Base-by-base conservation (phyloP, 495 filamentous ascomycete species). In the Neurospora hispaniola region DNA sequence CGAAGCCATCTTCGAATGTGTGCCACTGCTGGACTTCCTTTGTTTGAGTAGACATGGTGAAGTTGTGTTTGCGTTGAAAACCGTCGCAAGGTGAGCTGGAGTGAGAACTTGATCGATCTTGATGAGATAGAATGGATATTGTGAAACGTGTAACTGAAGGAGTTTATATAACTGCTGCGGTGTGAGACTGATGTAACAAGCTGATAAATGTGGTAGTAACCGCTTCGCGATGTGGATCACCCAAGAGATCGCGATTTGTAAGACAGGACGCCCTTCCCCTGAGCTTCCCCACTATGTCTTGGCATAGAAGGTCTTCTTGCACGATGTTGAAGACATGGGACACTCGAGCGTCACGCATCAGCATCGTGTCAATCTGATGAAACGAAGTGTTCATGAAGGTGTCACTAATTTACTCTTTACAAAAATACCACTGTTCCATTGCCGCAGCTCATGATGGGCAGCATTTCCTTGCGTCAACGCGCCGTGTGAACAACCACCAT, bases 1-100 rank as follows among this genome's bases (percentile, higher is more conserved):
- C 83, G n/a, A 88, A 71, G 11, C 87, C 87, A 76, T 85, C 78
- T 66, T 66, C 54, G 54, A 66, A 27, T 27, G 54, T 66, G 54
- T 66, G 54, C 54, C 54, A 66, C 14, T 66, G 54, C 54, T 66
- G 27, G 54, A 8, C 5, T 18, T 66, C 54, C 54, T 35, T 35
- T 14, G 54, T 16, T 66, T 66, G 54, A 35, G 54, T 66, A 5
- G 18, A 18, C 48, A 59, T 44, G 42, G 42, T 44, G 39, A 38
- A 38, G 35, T 38, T 38, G 35, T 38, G 0, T 38, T 38, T 6
- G 3, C 35, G 35, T 38, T 6, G 35, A 6, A 38, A 5, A 38
- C 4, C 35, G 35, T 2, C 4, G 23, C 35, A 38, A 38, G 35
- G 35, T 38, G 35, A 5, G 5, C 35, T 38, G 5, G 0, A 5